Conservation (phyloP, 2,329 filamentous ascomycete species). For the Phyllosticta citrichinensis region DNA sequence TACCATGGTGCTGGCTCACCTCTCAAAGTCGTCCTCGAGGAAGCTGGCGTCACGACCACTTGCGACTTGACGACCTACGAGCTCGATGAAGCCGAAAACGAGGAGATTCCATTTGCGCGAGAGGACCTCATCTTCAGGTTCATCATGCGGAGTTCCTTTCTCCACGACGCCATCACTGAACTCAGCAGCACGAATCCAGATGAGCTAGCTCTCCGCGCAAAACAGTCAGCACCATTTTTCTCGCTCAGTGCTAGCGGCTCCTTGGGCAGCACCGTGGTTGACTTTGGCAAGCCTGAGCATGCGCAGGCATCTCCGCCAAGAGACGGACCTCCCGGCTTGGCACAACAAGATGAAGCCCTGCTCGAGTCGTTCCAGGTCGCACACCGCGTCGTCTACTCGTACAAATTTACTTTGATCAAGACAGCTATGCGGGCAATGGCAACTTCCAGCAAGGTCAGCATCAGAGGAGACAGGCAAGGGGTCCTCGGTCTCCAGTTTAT, state of each 20-base stretch:
- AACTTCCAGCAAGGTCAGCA: conserved; percentile 81
- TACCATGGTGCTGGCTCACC: conserved; percentile 68
- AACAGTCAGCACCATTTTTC: conserved; percentile 35
- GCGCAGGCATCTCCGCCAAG: not conserved
- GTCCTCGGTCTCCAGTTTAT: conserved; percentile 94
- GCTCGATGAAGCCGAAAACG: conserved; percentile 37
- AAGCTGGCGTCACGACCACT: conserved; percentile 76
- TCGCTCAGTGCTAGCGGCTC: conserved; percentile 57
- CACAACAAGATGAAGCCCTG: conserved; percentile 29
- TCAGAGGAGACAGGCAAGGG: conserved; percentile 78
- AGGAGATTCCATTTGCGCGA: conserved; percentile 82
- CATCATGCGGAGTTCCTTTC: conserved; percentile 73
- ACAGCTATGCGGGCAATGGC: conserved; percentile 88
- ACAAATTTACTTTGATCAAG: conserved; percentile 79
- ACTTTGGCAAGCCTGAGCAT: conserved; percentile 40
- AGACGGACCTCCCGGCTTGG: not conserved
- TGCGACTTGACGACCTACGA: conserved; percentile 87
- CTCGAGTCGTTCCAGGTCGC: conserved; percentile 64
- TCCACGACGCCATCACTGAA: conserved; percentile 63
- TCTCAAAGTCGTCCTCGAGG: conserved; percentile 76
- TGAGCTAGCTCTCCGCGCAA: conserved; percentile 56
- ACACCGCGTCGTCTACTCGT: conserved; percentile 47
- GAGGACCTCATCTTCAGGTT: conserved; percentile 78
- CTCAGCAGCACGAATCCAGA: conserved; percentile 59
- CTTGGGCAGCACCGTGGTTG: conserved; percentile 50